Percentiles rank a stretch among this genome's conserved stretches.
phyloP scores from a whole-genome alignment of 2,329 filamentous ascomycete genomes.

The Phyllosticta citrichinensis region DNA sequence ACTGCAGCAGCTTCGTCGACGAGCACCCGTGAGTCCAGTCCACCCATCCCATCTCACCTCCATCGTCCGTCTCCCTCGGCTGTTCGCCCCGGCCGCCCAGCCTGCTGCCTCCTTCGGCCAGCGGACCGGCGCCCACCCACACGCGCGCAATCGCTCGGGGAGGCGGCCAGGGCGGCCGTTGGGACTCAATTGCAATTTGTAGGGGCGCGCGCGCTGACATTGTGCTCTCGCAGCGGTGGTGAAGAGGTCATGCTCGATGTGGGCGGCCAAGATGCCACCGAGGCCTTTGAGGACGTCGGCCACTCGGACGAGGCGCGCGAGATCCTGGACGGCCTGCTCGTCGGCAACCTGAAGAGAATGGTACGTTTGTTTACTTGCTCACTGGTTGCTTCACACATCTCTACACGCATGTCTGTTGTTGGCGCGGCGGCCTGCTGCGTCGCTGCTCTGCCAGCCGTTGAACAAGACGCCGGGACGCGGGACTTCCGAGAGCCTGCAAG shows the following conservation, averaged over 20 bases:
- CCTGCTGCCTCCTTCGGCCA: not conserved
- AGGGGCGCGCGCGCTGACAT: not conserved
- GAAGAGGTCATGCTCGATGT: slow-evolving; percentile 97
- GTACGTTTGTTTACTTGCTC: slow-evolving; percentile 15
- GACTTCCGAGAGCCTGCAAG: not conserved
- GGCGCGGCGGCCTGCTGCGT: too few relatives aligned
- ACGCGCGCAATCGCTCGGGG: not conserved
- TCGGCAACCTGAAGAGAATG: slow-evolving; percentile 28
- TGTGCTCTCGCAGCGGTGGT: slow-evolving; percentile 60
- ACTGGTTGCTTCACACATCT: not conserved
- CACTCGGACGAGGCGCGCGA: slow-evolving; percentile 98
- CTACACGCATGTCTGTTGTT: not conserved
- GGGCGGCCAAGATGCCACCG: slow-evolving; percentile 88
- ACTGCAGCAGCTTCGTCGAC: slow-evolving; percentile 79
- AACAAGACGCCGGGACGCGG: not conserved
- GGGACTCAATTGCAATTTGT: not conserved
- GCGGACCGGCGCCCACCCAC: not conserved
- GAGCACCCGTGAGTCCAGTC: slow-evolving; percentile 71
- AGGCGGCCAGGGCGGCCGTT: not conserved
- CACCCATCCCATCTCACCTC: not conserved
- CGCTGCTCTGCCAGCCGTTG: not conserved
- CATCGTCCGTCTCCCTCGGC: not conserved
- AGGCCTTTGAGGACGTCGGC: slow-evolving; percentile 98
- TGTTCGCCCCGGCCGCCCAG: not conserved
- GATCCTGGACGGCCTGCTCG: slow-evolving; percentile 55